A percentile compares a stretch with the other conserved stretches of the same genome.
phyloP scores from a whole-genome alignment of 1,139 yeast species.

The Ogataea hybrid region DNA sequence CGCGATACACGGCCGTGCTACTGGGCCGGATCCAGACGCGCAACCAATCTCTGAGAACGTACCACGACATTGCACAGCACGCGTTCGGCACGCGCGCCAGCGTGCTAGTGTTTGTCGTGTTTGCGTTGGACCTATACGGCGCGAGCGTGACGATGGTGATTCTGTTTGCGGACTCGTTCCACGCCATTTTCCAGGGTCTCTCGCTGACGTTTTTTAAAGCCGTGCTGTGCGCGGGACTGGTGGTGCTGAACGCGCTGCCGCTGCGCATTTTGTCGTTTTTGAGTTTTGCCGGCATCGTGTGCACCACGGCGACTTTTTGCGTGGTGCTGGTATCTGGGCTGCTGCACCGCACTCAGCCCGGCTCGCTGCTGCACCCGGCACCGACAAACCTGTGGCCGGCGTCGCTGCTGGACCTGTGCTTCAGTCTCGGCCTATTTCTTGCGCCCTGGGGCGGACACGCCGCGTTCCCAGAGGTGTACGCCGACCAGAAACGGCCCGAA shows the following conservation, averaged over 20 bases:
- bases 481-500: conserved; percentile 54
- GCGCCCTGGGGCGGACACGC: conserved; percentile 70
- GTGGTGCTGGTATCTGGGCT: conserved; percentile 63
- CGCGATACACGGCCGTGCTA: conserved; percentile 68
- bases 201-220: conserved; percentile 50
- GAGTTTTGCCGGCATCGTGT: conserved; percentile 70
- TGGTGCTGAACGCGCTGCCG: conserved; percentile 71
- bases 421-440: conserved; percentile 53
- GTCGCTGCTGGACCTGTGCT: conserved; percentile 39
- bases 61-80: conserved; percentile 65
- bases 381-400: conserved; percentile 46
- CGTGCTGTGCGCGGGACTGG: conserved; percentile 44
- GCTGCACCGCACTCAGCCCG: conserved; percentile 39
- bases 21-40: conserved; percentile 67
- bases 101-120: conserved; percentile 30
- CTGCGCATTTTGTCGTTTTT: conserved; percentile 67
- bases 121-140: conserved; percentile 60
- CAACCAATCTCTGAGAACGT: conserved; percentile 76
- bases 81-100: conserved; percentile 44
- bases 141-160: conserved; percentile 76
- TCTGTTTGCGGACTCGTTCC: conserved; percentile 80
- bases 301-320: conserved; percentile 63
- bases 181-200: conserved; percentile 57
- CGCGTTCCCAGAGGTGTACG: conserved; percentile 55
- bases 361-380: conserved; percentile 44